Evolutionary conservation across 148 eudicot genomes (phyloP), one percentile per base, ranked within the genome.

Genomic region (Chenopodium suecicum): DNA sequence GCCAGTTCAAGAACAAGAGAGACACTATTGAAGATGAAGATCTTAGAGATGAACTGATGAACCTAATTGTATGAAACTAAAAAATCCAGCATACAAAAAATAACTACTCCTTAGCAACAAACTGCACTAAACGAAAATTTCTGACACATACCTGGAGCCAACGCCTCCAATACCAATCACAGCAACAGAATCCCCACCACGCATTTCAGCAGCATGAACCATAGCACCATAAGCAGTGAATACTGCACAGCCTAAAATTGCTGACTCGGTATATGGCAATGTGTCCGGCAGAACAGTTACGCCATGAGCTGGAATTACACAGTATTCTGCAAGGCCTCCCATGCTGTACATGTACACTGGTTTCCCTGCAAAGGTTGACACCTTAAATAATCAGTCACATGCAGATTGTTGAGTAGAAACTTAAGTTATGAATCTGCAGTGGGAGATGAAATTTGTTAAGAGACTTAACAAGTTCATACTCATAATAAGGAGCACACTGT

Each of bases 321-420:
- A 92, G 80, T 84, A 97, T 82, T 97, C 99, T 78, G 99, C 98
- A 77, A 97, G 95, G 64, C 99, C 99, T 82, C 99, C 99, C 99
- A 97, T 97, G 85, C 99, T 97, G 88, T 97, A 97, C 99, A 97
- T 97, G 83, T 92, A 97, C 62, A 97, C 93, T 20, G 99, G 99
- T 85, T 94, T 97, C 75, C 90, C 98, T 95, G 89, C 86, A 86
- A 22, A 41, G 47, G 70, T 47, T 46, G 41, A 44, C 63, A 44
- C 22, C n/a, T 7, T 64, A 64, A 27, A 48, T 68, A 60, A 29
- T 47, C 64, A 50, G 16, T 68, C 11, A 64, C 20, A 47, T 31
- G 48, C 16, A 70, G 66, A 54, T 4, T 56, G 62, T 17, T 56
- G 20, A 56, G 22, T 70, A 17, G 75, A 60, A 29, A 67, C 70